A percentile compares a stretch with the other conserved stretches of the same genome.
Conservation (phyloP, 257 asterid species). For the Mentha longifolia region DNA sequence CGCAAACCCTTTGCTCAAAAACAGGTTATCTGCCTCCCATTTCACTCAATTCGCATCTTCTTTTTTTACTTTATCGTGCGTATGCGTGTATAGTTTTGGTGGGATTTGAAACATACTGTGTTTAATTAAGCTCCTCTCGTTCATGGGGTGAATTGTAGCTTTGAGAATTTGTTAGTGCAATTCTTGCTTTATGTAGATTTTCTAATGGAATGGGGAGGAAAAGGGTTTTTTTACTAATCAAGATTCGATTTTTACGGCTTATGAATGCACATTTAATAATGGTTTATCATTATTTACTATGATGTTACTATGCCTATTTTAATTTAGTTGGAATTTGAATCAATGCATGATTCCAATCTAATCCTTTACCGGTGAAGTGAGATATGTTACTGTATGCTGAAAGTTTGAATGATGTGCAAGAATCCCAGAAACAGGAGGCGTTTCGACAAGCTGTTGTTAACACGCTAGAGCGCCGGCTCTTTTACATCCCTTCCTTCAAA, state of each 20-base stretch:
- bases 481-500: slow-evolving; percentile 76
- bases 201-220: neutral
- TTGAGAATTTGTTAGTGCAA: neutral
- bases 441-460: slow-evolving; percentile 71
- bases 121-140: too few relatives aligned
- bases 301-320: too few relatives aligned
- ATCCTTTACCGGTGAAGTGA: slow-evolving; percentile 21
- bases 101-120: neutral
- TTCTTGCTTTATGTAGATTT: neutral
- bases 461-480: slow-evolving; percentile 75
- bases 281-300: neutral
- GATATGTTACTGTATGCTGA: neutral
- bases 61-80: neutral
- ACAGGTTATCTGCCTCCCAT: slow-evolving; percentile 33
- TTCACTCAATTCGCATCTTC: neutral
- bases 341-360: slow-evolving; percentile 9
- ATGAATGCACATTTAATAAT: neutral
- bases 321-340: slow-evolving; percentile 7
- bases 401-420: slow-evolving; percentile 32
- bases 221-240: slow-evolving; percentile 3
- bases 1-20: slow-evolving; percentile 26
- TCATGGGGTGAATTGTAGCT: neutral
- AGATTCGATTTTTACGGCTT: slow-evolving; percentile 5
- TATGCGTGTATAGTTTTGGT: neutral
- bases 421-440: slow-evolving; percentile 50